Percentiles rank a stretch among this genome's conserved stretches.
phyloP scores from a whole-genome alignment of 192 early-diverging fungal genomes.

The Polychytrium aggregatum region DNA sequence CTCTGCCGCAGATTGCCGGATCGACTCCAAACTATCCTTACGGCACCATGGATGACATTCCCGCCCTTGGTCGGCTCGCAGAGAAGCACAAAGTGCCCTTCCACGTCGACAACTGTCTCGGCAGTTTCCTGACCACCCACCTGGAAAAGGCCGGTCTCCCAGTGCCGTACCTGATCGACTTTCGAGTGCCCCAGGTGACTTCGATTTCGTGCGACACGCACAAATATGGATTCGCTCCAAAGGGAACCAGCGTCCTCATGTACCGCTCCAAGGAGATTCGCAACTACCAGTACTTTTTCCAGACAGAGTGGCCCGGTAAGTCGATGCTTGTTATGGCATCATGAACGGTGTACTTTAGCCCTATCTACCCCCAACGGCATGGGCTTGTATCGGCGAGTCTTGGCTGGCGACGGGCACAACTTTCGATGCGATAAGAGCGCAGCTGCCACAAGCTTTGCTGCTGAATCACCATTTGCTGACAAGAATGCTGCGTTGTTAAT shows the following conservation, averaged over 20 bases:
- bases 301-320: slow-evolving; percentile 74
- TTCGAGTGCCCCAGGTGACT: slow-evolving; percentile 83
- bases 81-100: slow-evolving; percentile 71
- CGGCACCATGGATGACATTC: slow-evolving; percentile 86
- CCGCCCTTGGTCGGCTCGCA: slow-evolving; percentile 63
- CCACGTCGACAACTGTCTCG: slow-evolving; percentile 94
- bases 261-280: slow-evolving; percentile 67
- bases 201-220: slow-evolving; percentile 94
- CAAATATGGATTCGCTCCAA: slow-evolving; percentile 98
- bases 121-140: slow-evolving; percentile 90
- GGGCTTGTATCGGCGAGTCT: not conserved
- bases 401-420: too few species aligned
- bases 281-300: slow-evolving; percentile 85
- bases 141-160: slow-evolving; percentile 87
- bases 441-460: too few species aligned
- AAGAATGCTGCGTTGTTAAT: too few species aligned
- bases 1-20: slow-evolving; percentile 51
- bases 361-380: not conserved
- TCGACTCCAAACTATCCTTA: slow-evolving; percentile 90
- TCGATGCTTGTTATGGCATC: not conserved
- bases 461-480: too few species aligned
- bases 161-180: slow-evolving; percentile 66
- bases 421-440: too few species aligned
- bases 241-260: slow-evolving; percentile 94
- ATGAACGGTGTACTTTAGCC: not conserved